Conservation (phyloP, 2,329 filamentous ascomycete genomes). For the Cercospora sp. region DNA sequence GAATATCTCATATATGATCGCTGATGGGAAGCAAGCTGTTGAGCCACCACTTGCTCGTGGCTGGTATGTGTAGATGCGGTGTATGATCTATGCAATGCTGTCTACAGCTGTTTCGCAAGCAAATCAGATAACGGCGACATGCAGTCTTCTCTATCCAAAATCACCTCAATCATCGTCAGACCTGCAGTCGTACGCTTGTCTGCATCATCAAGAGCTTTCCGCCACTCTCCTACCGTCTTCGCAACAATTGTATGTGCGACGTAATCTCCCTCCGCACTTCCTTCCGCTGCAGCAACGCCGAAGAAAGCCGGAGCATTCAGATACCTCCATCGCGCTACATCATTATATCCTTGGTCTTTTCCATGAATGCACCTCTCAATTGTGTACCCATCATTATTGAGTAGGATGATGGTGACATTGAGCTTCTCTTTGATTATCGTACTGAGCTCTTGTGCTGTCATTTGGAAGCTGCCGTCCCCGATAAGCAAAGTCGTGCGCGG, state of each 20-base stretch:
- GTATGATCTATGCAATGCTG: background rate
- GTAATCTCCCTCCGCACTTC: constrained; percentile 6
- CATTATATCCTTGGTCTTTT: constrained; percentile 32
- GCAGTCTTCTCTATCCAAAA: constrained; percentile 17
- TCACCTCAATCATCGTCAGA: constrained; percentile 18
- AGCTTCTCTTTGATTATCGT: constrained; percentile 56
- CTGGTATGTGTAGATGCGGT: background rate
- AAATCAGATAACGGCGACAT: constrained; percentile 17
- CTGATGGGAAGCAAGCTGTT: constrained; percentile 15
- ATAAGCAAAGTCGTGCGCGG: constrained; percentile 54
- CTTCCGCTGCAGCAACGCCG: constrained; percentile 8
- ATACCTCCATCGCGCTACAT: constrained; percentile 21
- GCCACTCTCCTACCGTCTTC: constrained; percentile 14
- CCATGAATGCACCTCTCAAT: constrained; percentile 52
- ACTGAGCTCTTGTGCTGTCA: constrained; percentile 64
- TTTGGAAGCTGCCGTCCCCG: constrained; percentile 41
- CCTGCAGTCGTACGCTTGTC: constrained; percentile 4
- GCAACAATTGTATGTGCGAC: constrained; percentile 6
- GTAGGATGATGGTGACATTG: constrained; percentile 44
- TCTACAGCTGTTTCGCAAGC: constrained; percentile 14
- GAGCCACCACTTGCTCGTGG: background rate
- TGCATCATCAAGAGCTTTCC: constrained; percentile 6
- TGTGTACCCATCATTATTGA: constrained; percentile 51
- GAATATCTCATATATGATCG: constrained; percentile 23
- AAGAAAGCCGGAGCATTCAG: constrained; percentile 19